Percentiles rank a stretch among this genome's conserved stretches.
Evolutionary conservation across 2,329 filamentous ascomycete species (phyloP).

Genomic region (Paramyrothecium roridum): DNA sequence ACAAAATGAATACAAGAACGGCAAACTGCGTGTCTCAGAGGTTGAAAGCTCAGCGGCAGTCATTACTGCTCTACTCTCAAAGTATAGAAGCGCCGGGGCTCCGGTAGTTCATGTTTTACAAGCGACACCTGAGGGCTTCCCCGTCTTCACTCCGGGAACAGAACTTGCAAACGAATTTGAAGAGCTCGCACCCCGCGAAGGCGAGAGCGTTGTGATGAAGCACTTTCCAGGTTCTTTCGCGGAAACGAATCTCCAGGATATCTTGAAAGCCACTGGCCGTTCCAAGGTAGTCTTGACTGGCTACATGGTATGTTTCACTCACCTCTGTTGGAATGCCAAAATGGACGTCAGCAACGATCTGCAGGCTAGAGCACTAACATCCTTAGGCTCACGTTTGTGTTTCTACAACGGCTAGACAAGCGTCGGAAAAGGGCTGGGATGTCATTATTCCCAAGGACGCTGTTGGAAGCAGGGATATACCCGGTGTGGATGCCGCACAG

Average conservation of each 20-base stretch:
- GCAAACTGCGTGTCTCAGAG: conserved; percentile 53
- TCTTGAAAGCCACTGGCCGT: conserved; percentile 41
- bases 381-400: conserved; percentile 61
- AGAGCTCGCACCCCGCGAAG: conserved; percentile 50
- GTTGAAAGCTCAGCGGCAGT: conserved; percentile 49
- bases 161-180: conserved; percentile 57
- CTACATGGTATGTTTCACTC: conserved; percentile 47
- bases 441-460: conserved; percentile 59
- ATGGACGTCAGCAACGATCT: background rate
- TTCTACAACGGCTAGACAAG: conserved; percentile 62
- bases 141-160: conserved; percentile 63
- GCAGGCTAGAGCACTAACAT: background rate
- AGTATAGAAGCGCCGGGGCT: conserved; percentile 52
- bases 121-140: conserved; percentile 55
- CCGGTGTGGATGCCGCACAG: conserved; percentile 54
- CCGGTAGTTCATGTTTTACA: conserved; percentile 61
- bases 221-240: conserved; percentile 57
- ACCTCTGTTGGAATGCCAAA: background rate
- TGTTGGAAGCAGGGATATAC: conserved; percentile 65
- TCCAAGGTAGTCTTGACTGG: conserved; percentile 61
- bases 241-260: conserved; percentile 53
- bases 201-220: conserved; percentile 58
- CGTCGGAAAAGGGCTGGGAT: conserved; percentile 59
- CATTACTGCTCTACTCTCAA: conserved; percentile 54
- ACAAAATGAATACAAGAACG: conserved; percentile 65